Conservation (phyloP, 129 eudicot genomes). For the Artemisia tridentata region DNA sequence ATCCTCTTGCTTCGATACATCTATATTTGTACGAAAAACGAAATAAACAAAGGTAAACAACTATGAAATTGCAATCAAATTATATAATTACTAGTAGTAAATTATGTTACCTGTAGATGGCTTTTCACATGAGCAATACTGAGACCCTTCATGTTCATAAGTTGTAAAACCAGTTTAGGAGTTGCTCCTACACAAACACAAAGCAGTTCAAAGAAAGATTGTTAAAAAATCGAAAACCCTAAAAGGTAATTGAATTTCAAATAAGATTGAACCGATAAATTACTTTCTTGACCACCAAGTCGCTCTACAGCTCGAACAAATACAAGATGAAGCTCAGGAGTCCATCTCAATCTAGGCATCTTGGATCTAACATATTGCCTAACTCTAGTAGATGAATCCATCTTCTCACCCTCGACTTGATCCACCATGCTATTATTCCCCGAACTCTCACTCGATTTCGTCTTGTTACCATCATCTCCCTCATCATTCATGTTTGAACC, state of each 20-base stretch:
- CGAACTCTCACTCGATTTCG: slow-evolving; percentile 41
- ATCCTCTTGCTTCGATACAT: slow-evolving; percentile 58
- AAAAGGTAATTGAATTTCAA: slow-evolving; percentile 12
- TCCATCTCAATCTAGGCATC: slow-evolving; percentile 65
- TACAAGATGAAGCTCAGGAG: slow-evolving; percentile 55
- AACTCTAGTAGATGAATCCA: slow-evolving; percentile 33
- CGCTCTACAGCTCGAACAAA: slow-evolving; percentile 55
- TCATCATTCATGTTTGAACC: slow-evolving; percentile 23
- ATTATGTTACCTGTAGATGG: slow-evolving; percentile 41
- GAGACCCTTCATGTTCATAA: slow-evolving; percentile 55
- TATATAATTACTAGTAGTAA: background rate
- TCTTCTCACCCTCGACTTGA: slow-evolving; percentile 35
- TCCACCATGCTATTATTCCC: slow-evolving; percentile 38
- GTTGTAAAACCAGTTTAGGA: slow-evolving; percentile 51
- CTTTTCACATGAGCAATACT: slow-evolving; percentile 63
- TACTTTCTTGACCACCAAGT: slow-evolving; percentile 68
- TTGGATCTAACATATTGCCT: slow-evolving; percentile 55
- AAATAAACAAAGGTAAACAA: slow-evolving; percentile 9
- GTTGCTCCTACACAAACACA: slow-evolving; percentile 47
- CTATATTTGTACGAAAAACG: slow-evolving; percentile 25
- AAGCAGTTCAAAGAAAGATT: slow-evolving; percentile 5
- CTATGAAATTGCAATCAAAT: slow-evolving; percentile 9
- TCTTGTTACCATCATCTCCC: slow-evolving; percentile 26
- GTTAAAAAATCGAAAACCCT: background rate
- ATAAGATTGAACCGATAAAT: slow-evolving; percentile 3